A percentile compares a stretch with the other conserved stretches of the same genome.
These are phyloP conservation scores for Vicia faba DNA, from an alignment of 306 rosid species.

Conservation along the genomic window DNA sequence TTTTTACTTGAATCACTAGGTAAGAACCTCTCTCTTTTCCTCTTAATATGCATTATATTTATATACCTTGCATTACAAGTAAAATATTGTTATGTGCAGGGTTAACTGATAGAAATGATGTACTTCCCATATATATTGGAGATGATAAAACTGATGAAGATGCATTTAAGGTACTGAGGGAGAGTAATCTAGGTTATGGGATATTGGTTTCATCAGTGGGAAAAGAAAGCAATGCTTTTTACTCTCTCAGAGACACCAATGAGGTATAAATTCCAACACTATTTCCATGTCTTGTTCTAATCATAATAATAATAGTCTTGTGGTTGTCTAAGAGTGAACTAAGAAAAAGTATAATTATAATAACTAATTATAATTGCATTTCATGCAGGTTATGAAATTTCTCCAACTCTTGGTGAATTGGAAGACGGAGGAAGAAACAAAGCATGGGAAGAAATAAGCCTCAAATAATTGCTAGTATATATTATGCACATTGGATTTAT, in stretches of 20 bases:
- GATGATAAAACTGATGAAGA: slow-evolving; percentile 95
- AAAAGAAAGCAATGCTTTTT: slow-evolving; percentile 80
- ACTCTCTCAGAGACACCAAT: slow-evolving; percentile 72
- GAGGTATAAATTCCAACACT: slow-evolving; percentile 53
- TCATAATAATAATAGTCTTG: neutral
- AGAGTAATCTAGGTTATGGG: slow-evolving; percentile 70
- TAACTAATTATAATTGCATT: neutral
- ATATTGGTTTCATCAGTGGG: slow-evolving; percentile 71
- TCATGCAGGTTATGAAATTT: slow-evolving; percentile 80
- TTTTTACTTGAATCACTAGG: slow-evolving; percentile 89
- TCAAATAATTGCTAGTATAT: slow-evolving; percentile 6
- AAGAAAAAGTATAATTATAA: neutral
- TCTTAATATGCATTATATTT: neutral
- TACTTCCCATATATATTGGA: slow-evolving; percentile 84
- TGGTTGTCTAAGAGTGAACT: slow-evolving; percentile 14
- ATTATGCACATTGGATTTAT: slow-evolving; percentile 3
- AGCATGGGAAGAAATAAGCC: slow-evolving; percentile 25
- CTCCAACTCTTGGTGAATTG: slow-evolving; percentile 71
- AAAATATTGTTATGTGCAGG: slow-evolving; percentile 47
- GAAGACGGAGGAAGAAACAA: slow-evolving; percentile 48
- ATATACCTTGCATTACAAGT: neutral
- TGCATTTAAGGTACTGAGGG: slow-evolving; percentile 82
- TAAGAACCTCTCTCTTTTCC: slow-evolving; percentile 24
- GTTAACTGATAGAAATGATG: slow-evolving; percentile 54
- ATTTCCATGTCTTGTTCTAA: neutral